Base-by-base conservation (phyloP, 257 asterid genomes). In the Nicotiana noctiflora region DNA sequence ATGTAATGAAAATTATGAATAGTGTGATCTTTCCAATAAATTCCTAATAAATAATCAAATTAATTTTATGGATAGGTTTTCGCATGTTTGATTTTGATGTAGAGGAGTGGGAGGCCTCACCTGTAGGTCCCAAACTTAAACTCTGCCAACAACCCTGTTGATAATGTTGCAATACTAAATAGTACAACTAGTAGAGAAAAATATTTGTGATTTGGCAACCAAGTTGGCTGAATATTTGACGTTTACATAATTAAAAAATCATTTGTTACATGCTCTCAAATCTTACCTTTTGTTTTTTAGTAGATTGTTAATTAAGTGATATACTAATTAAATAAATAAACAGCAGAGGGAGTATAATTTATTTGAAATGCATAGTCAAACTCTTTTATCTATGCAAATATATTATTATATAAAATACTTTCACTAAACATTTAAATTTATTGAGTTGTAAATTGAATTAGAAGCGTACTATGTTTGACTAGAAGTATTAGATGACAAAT, bases 101-200 rank as follows among this genome's bases (percentile, higher is more conserved):
- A 40, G 12, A 40, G 49, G 12, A 51, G 77, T 72, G 77, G 77
- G 60, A 46, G 59, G 4, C 78, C 40, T 72, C 18, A 72, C 49
- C 37, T 49, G 78, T 72, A 46, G 78, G 78, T 46, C 78, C 78
- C 60, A 12, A 21, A 46, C 77, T 18, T 67, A 44, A 72, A 46
- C 21, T 46, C 25, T 55, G 25, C 60, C 78, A 72, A 72, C 78
- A 57, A 46, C 78, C 78, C 14, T 21, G 46, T 51, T 66, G 4
- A 31, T 31, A 31, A 31, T 0, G 44, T 34, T 34, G 44, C 44
- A 34, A 34, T 34, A 34, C 8, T 34, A 34, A 34, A 34, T 34
- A 34, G 44, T 34, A 34, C 44, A 6, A 34, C 34, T 31, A 31
- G 5, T 32, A 32, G 37, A 8, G 49, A 13, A 13, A 51, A 51